Percentiles rank a stretch among this genome's conserved stretches.
Evolutionary conservation across 345 rosid species (phyloP).

Genomic region (Populus deltoides): DNA sequence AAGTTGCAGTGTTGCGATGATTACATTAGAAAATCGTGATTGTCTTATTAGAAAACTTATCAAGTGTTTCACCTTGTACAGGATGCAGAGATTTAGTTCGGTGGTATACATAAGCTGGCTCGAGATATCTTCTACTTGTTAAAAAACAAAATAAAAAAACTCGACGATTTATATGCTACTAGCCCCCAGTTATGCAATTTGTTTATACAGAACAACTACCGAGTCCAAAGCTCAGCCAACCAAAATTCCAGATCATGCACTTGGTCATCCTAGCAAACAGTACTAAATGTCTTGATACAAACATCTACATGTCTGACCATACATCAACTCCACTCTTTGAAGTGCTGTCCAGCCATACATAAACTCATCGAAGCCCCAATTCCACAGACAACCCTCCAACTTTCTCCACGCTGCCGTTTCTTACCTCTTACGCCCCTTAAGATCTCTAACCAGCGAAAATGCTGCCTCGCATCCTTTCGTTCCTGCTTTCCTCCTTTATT

Average conservation of each 20-base stretch:
- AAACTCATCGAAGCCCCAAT: not conserved
- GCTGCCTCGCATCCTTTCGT: not conserved
- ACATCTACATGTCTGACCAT: not conserved
- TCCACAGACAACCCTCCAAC: not conserved
- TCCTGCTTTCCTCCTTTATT: not conserved
- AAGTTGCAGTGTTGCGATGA: not conserved
- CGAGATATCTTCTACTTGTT: too few relatives aligned
- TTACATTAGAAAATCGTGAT: not conserved
- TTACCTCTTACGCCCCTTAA: not conserved
- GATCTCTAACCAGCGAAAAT: not conserved
- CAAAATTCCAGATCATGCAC: not conserved
- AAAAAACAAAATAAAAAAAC: too few relatives aligned
- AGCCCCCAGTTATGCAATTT: not conserved
- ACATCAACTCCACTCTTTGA: not conserved
- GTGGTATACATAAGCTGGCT: too few relatives aligned
- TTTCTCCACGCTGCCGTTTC: not conserved
- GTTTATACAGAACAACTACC: not conserved
- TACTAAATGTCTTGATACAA: not conserved
- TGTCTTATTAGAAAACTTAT: not conserved
- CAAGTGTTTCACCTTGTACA: not conserved
- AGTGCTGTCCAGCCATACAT: constrained; percentile 10
- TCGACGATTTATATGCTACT: not conserved
- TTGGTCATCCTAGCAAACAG: not conserved
- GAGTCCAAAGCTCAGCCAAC: not conserved
- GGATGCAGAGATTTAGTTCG: too few relatives aligned